Base-by-base conservation (phyloP, 108 stramenopile genomes). In the Pseudonitzschia pungens region DNA sequence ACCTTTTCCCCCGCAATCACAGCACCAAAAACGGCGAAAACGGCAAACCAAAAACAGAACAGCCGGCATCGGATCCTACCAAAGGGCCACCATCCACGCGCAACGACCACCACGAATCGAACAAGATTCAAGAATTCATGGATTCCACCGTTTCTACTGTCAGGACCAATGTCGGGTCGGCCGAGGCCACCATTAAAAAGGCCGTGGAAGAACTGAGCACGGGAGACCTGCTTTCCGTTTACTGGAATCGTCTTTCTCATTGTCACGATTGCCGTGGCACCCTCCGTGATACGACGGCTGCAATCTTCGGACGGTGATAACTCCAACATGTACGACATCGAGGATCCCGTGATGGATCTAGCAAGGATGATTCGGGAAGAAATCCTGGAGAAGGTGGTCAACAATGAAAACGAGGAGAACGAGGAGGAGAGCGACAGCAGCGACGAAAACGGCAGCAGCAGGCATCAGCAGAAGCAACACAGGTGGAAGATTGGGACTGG, bases 261-360 rank as follows among this genome's bases (percentile, higher is more conserved):
- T 33, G 42, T 22, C 10, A 10, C 76, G 20, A 70, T 81, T 32
- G 44, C 72, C 1, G 71, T 70, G 8, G 58, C 65, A 4, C 81
- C 81, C 10, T 66, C 72, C 24, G 68, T 70, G 32, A 56, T 68
- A 8, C 65, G 74, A 68, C 73, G 71, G 54, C 76, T 81, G 76
- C 75, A 57, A 45, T 31, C 52, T 5, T 81, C 81, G 8, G 81
- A 81, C 48, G 2, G 18, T 12, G 56, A 44, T 53, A 45, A 45
- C 0, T 52, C 76, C 42, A 75, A 77, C 18, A 67, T 64, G 18
- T 43, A 76, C 29, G 75, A 81, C 67, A 22, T 74, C 6, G 81
- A 82, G 44, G 85, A 86, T 75, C 78, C 78, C 15, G 70, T 86
- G 15, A 75, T 71, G 29, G 80, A 82, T 54, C 58, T 82, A 45